Conservation (phyloP, 208 protist genomes). For the Trypanosomatidae sp. region DNA sequence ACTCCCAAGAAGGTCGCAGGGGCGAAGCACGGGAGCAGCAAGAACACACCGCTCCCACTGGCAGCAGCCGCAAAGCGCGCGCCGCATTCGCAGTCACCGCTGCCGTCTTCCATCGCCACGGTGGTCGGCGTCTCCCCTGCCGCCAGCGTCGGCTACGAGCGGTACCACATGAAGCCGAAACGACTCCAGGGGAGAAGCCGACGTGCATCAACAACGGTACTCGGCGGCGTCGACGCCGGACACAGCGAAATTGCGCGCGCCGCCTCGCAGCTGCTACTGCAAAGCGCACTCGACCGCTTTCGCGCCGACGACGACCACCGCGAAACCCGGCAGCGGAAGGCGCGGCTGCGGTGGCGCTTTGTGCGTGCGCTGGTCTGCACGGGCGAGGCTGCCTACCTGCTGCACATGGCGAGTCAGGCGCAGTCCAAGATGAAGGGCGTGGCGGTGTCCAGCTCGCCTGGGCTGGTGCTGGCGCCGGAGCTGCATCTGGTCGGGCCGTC, state of each 20-base stretch:
- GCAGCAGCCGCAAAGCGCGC: too few species aligned
- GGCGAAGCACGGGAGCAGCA: too few species aligned
- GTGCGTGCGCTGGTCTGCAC: constrained; percentile 80
- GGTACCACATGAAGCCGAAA: too few species aligned
- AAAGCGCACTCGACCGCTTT: constrained; percentile 35
- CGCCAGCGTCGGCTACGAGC: too few species aligned
- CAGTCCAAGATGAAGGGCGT: constrained; percentile 53
- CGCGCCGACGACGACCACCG: constrained; percentile 30
- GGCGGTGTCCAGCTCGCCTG: constrained; percentile 49
- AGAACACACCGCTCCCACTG: too few species aligned
- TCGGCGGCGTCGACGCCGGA: not conserved
- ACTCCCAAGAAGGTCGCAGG: too few species aligned
- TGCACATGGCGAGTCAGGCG: constrained; percentile 60
- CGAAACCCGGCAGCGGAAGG: constrained; percentile 28
- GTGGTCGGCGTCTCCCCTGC: too few species aligned
- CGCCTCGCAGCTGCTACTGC: constrained; percentile 56
- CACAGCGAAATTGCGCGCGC: constrained; percentile 22
- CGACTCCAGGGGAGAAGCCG: too few species aligned
- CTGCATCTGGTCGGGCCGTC: constrained; percentile 52
- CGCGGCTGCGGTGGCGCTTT: constrained; percentile 76
- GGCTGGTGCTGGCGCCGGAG: constrained; percentile 68
- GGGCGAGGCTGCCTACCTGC: constrained; percentile 70
- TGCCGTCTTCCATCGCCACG: too few species aligned
- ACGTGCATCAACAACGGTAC: too few species aligned
- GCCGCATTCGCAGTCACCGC: too few species aligned